Percentiles rank a stretch among this genome's conserved stretches.
Conservation (phyloP, 2,329 filamentous ascomycete genomes). For the Colletotrichum abscissum region DNA sequence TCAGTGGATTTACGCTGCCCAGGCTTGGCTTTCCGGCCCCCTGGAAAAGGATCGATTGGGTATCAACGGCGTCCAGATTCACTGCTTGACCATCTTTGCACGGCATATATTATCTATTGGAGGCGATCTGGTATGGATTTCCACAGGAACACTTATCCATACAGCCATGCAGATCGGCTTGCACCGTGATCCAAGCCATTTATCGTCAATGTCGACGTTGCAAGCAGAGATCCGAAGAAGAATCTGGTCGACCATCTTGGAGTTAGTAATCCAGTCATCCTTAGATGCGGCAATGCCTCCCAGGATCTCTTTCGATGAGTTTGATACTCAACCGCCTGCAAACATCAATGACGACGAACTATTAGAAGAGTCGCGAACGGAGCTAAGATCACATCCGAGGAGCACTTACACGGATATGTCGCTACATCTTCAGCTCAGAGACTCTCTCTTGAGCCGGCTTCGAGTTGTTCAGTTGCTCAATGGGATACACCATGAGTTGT, state of each 20-base stretch:
- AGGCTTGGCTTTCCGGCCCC: conserved; percentile 54
- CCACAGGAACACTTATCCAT: conserved; percentile 52
- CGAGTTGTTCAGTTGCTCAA: not conserved
- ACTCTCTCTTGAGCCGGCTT: not conserved
- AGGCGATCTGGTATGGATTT: conserved; percentile 54
- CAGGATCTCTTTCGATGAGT: conserved; percentile 52
- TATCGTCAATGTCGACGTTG: conserved; percentile 47
- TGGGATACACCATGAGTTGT: not conserved
- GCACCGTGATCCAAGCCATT: conserved; percentile 54
- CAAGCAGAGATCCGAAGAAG: conserved; percentile 53
- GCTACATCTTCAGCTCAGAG: conserved; percentile 43
- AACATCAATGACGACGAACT: conserved; percentile 49
- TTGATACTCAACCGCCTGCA: conserved; percentile 49
- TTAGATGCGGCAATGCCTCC: conserved; percentile 53
- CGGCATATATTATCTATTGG: conserved; percentile 55
- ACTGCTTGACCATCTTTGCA: conserved; percentile 51
- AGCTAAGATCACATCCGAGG: conserved; percentile 39
- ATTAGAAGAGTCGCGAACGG: conserved; percentile 31
- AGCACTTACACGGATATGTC: conserved; percentile 46
- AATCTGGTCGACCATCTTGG: conserved; percentile 56
- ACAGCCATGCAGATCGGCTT: conserved; percentile 58
- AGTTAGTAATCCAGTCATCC: conserved; percentile 50
- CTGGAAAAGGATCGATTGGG: conserved; percentile 47
- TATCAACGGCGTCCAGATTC: conserved; percentile 50
- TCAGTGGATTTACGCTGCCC: conserved; percentile 54